Evolutionary conservation across 2,329 filamentous ascomycete species (phyloP).

Genomic region (Nigrospora oryzae): DNA sequence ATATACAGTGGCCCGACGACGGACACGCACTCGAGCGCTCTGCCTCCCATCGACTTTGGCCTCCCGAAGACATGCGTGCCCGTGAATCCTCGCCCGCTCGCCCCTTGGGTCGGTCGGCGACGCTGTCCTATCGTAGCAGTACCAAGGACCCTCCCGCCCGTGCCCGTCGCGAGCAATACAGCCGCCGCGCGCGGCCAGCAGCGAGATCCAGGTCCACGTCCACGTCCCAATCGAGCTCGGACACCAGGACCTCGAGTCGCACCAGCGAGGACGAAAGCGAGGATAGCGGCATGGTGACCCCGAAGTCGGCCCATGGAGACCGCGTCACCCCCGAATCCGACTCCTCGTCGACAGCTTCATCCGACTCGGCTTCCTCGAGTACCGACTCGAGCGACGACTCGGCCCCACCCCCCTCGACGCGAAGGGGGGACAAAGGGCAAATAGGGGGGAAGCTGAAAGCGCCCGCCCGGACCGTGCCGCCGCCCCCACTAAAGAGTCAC

Average conservation of each 20-base stretch:
- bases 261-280: constrained; percentile 9
- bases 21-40: constrained; percentile 14
- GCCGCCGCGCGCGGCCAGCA: constrained; percentile 15
- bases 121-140: constrained; percentile 12
- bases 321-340: constrained; percentile 28
- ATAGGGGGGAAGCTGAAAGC: background rate
- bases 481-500: background rate
- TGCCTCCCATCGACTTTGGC: constrained; percentile 15
- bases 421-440: constrained; percentile 4
- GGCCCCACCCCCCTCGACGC: constrained; percentile 14
- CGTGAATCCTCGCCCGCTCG: constrained; percentile 19
- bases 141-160: constrained; percentile 12
- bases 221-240: constrained; percentile 11
- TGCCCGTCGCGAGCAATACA: constrained; percentile 14
- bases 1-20: constrained; percentile 22
- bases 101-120: constrained; percentile 13
- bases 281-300: constrained; percentile 10
- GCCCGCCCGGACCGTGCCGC: background rate
- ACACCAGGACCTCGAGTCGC: constrained; percentile 9
- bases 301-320: constrained; percentile 24
- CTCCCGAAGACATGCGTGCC: constrained; percentile 16
- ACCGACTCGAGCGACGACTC: constrained; percentile 10
- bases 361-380: constrained; percentile 27
- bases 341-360: constrained; percentile 24
- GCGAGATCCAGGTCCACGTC: constrained; percentile 8